Conservation (phyloP, 176 grass and related monocot genomes). For the Guadua angustifolia region DNA sequence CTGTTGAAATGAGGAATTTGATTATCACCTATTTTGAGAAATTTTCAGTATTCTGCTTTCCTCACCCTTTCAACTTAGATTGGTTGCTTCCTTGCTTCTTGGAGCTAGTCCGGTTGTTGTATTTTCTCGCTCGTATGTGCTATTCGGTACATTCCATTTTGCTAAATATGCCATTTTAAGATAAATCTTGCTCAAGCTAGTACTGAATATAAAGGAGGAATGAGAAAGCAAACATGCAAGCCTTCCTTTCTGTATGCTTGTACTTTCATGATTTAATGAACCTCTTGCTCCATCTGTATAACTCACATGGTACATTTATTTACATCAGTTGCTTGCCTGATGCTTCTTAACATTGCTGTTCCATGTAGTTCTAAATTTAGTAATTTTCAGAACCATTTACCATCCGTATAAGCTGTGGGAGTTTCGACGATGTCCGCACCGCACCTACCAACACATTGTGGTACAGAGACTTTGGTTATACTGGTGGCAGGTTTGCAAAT, state of each 20-base stretch:
- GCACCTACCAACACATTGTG: slow-evolving; percentile 81
- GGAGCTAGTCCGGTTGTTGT: neutral
- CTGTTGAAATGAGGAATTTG: slow-evolving; percentile 3
- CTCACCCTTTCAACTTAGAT: neutral
- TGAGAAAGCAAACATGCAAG: neutral
- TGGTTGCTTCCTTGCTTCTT: slow-evolving; percentile 8
- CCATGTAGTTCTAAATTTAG: slow-evolving; percentile 21
- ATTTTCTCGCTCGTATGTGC: neutral
- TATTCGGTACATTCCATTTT: slow-evolving; percentile 13
- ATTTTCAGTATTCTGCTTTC: neutral
- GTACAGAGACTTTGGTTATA: slow-evolving; percentile 98
- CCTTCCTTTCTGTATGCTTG: slow-evolving; percentile 11
- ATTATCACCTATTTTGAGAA: neutral
- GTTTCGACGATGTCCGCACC: slow-evolving; percentile 75
- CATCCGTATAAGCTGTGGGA: slow-evolving; percentile 96
- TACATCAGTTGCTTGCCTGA: neutral
- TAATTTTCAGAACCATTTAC: slow-evolving; percentile 80
- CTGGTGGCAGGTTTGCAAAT: slow-evolving; percentile 80
- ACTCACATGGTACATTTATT: slow-evolving; percentile 21
- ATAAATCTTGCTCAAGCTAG: slow-evolving; percentile 33
- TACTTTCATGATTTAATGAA: slow-evolving; percentile 19
- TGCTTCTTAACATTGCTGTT: neutral
- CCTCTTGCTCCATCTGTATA: neutral
- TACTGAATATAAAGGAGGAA: slow-evolving; percentile 13
- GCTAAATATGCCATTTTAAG: slow-evolving; percentile 21